phyloP scores from a whole-genome alignment of 805 yeast genomes.

The Candida mattraensis region DNA sequence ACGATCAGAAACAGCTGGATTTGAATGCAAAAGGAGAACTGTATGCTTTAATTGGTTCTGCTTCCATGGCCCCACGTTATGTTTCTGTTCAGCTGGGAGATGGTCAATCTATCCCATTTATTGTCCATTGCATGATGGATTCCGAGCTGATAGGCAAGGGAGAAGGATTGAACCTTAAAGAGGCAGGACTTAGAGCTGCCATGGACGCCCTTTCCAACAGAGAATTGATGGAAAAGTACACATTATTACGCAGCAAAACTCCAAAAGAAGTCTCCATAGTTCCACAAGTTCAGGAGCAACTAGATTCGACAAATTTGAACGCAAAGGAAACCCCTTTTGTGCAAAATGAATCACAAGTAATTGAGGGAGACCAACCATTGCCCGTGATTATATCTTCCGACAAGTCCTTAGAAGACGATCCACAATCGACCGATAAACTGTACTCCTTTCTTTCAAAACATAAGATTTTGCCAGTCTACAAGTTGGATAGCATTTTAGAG shows the following conservation, averaged over 20 bases:
- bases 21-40: slow-evolving; percentile 74
- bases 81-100: slow-evolving; percentile 45
- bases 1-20: slow-evolving; percentile 43
- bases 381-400: slow-evolving; percentile 7
- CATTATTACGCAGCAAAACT: slow-evolving; percentile 51
- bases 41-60: slow-evolving; percentile 78
- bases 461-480: slow-evolving; percentile 35
- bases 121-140: slow-evolving; percentile 66
- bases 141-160: slow-evolving; percentile 74
- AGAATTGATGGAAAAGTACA: slow-evolving; percentile 61
- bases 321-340: neutral
- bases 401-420: slow-evolving; percentile 21
- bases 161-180: slow-evolving; percentile 62
- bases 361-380: neutral
- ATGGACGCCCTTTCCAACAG: slow-evolving; percentile 68
- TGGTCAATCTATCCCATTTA: slow-evolving; percentile 51
- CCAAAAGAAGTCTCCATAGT: slow-evolving; percentile 38
- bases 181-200: slow-evolving; percentile 86
- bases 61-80: slow-evolving; percentile 62
- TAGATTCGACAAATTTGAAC: neutral
- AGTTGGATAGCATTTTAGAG: slow-evolving; percentile 18
- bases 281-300: slow-evolving; percentile 6
- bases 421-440: slow-evolving; percentile 30
- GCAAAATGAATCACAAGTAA: slow-evolving; percentile 1
- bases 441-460: slow-evolving; percentile 28